A percentile compares a stretch with the other conserved stretches of the same genome.
phyloP scores from a whole-genome alignment of 2,329 filamentous ascomycete genomes.

The Dothideomycetes sp. region DNA sequence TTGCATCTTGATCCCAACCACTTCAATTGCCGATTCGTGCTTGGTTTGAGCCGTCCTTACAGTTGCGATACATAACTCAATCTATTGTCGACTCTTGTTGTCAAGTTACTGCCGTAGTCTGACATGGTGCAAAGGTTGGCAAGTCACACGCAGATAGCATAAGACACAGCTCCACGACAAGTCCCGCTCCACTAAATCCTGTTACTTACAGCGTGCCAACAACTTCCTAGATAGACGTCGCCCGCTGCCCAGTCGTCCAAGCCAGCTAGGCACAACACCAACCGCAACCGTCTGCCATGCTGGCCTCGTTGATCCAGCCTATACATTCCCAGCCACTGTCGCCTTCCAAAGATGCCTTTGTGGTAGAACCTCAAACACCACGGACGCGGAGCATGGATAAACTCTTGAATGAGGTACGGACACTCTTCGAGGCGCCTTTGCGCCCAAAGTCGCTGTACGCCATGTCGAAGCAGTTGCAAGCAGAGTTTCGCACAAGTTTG shows the following conservation, averaged over 20 bases:
- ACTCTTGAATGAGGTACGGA: slow-evolving; percentile 35
- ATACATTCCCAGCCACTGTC: slow-evolving; percentile 1
- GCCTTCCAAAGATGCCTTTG: slow-evolving; percentile 9
- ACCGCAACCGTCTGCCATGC: slow-evolving; percentile 15
- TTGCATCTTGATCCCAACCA: slow-evolving; percentile 1
- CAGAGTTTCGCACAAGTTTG: slow-evolving; percentile 47
- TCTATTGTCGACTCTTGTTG: slow-evolving; percentile 1
- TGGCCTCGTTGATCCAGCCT: slow-evolving; percentile 13
- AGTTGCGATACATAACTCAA: slow-evolving; percentile 9
- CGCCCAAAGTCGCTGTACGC: slow-evolving; percentile 32
- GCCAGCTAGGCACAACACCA: not conserved
- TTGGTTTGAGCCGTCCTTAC: slow-evolving; percentile 1
- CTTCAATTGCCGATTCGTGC: not conserved
- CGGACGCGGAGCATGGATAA: slow-evolving; percentile 35
- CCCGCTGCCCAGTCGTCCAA: no score
- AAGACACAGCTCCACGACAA: not conserved
- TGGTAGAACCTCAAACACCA: slow-evolving; percentile 1
- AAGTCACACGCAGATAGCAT: no score
- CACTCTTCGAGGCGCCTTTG: slow-evolving; percentile 36
- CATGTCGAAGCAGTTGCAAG: slow-evolving; percentile 37
- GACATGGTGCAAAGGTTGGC: no score
- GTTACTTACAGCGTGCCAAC: no score
- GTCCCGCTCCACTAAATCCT: no score
- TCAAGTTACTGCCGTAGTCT: no score
- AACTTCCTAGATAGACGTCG: not conserved